A percentile compares a stretch with the other conserved stretches of the same genome.
Evolutionary conservation across 768 basidiomycete species (phyloP).

Genomic region (Suillus plorans): DNA sequence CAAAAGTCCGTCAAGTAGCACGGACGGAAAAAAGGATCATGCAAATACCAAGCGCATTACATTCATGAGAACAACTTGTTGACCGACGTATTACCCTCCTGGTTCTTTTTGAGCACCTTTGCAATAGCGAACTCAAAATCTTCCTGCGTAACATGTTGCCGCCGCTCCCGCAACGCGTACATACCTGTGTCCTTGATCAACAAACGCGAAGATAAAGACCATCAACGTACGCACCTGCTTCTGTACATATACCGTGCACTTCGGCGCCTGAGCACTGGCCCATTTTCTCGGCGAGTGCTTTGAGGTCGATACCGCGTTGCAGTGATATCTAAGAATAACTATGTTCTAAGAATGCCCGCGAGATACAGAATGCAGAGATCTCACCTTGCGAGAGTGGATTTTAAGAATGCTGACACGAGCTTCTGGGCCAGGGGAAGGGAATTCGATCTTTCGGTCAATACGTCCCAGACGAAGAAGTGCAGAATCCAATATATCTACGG

Average conservation of each 20-base stretch:
- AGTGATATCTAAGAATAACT: constrained; percentile 76
- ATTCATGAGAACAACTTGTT: constrained; percentile 89
- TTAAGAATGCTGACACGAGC: constrained; percentile 96
- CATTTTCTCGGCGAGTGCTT: constrained; percentile 99
- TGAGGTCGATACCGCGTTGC: constrained; percentile 97
- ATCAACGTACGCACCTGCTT: constrained; percentile 65
- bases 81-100: constrained; percentile 90
- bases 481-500: constrained; percentile 86
- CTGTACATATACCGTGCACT: constrained; percentile 95
- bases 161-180: constrained; percentile 93
- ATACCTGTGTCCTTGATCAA: constrained; percentile 54
- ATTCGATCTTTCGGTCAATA: constrained; percentile 97
- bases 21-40: not conserved
- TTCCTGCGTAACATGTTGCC: constrained; percentile 97
- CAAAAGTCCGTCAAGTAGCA: not conserved
- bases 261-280: constrained; percentile 98
- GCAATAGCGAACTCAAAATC: constrained; percentile 99
- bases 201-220: constrained; percentile 1
- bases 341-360: not conserved
- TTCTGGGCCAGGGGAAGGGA: constrained; percentile 96
- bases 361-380: not conserved
- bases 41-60: not conserved
- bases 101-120: constrained; percentile 96
- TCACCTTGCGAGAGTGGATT: constrained; percentile 92
- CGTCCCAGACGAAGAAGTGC: constrained; percentile 92